Evolutionary conservation across 1,284 basidiomycete species (phyloP).

Genomic region (Sanghuangporus sanghuang): DNA sequence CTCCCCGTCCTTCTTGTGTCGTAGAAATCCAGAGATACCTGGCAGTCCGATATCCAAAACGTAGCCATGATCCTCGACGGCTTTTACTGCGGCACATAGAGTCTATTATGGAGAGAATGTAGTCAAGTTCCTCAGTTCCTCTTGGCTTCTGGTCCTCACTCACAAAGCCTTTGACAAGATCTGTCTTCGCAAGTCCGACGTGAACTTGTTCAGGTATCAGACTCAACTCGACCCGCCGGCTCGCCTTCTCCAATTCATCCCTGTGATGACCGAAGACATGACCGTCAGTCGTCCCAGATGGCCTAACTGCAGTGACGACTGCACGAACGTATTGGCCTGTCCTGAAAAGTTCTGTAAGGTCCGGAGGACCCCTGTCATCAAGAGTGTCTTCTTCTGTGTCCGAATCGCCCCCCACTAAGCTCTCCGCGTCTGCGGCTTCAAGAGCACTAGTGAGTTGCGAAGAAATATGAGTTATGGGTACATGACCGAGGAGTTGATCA

Average conservation of each 20-base stretch:
- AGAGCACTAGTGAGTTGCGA: slow-evolving; percentile 71
- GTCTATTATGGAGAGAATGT: slow-evolving; percentile 39
- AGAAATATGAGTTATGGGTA: slow-evolving; percentile 96
- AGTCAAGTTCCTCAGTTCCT: background rate
- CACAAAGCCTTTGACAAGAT: slow-evolving; percentile 76
- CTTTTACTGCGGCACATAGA: slow-evolving; percentile 74
- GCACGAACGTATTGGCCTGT: slow-evolving; percentile 86
- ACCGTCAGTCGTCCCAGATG: slow-evolving; percentile 54
- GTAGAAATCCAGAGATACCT: slow-evolving; percentile 73
- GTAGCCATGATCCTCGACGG: slow-evolving; percentile 94
- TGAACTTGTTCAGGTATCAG: slow-evolving; percentile 87
- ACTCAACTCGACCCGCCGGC: slow-evolving; percentile 83
- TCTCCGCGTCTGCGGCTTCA: slow-evolving; percentile 52
- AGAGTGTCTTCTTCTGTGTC: slow-evolving; percentile 43
- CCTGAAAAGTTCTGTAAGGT: slow-evolving; percentile 71
- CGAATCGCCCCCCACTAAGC: slow-evolving; percentile 34
- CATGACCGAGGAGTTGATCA: slow-evolving; percentile 90
- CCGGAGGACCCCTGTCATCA: slow-evolving; percentile 43
- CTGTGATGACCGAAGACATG: slow-evolving; percentile 53
- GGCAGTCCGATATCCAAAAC: slow-evolving; percentile 81
- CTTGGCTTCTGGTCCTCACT: slow-evolving; percentile 22
- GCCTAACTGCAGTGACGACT: slow-evolving; percentile 65
- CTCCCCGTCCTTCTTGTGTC: slow-evolving; percentile 54
- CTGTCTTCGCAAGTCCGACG: slow-evolving; percentile 71
- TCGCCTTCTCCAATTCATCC: slow-evolving; percentile 62